phyloP scores from a whole-genome alignment of 2,329 filamentous ascomycete species.

The Xylariaceae sp. region DNA sequence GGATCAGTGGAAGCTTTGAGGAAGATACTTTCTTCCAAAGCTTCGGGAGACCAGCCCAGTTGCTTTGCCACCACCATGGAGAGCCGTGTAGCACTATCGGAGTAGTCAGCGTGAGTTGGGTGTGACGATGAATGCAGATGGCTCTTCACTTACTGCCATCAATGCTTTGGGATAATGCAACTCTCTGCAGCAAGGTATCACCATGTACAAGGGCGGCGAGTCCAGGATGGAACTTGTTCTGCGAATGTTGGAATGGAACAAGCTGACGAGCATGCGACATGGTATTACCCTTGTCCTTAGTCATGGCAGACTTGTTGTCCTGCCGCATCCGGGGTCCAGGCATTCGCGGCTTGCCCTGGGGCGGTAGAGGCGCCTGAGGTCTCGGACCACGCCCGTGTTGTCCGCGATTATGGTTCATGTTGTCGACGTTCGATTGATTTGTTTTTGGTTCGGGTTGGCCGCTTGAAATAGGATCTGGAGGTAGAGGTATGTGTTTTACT shows the following conservation, averaged over 20 bases:
- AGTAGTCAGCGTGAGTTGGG: not conserved
- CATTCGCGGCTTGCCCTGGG: no score
- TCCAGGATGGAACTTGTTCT: slow-evolving; percentile 27
- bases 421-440: no score
- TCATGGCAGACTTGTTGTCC: no score
- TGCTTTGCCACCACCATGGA: no score
- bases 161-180: slow-evolving; percentile 25
- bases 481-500: no score
- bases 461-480: no score
- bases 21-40: slow-evolving; percentile 9
- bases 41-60: not conserved
- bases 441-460: no score
- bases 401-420: no score
- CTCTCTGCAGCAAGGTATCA: slow-evolving; percentile 37
- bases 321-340: no score
- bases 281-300: not conserved
- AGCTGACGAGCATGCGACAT: slow-evolving; percentile 1
- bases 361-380: no score
- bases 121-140: not conserved
- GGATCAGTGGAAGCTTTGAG: slow-evolving; percentile 10
- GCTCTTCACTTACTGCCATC: slow-evolving; percentile 23
- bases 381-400: no score
- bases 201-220: slow-evolving; percentile 36
- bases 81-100: not conserved
- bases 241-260: slow-evolving; percentile 18